These are phyloP conservation scores for Luzula sylvatica DNA, from an alignment of 176 grass and related monocot species.

Conservation along the genomic window DNA sequence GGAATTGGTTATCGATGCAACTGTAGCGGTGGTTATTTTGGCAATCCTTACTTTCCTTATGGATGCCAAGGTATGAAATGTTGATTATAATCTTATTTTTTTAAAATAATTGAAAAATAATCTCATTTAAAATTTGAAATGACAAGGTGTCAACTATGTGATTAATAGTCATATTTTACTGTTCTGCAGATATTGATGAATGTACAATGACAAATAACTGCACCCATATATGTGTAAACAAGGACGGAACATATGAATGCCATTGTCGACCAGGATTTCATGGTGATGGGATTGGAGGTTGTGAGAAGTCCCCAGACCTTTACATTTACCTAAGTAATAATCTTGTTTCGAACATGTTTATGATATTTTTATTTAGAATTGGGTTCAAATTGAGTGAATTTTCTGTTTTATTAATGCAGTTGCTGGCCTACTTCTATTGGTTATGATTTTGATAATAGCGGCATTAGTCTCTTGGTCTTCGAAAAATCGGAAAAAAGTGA, in stretches of 20 bases:
- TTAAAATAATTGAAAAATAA: neutral
- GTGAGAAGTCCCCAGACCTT: neutral
- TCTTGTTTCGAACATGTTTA: neutral
- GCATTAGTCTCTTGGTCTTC: neutral
- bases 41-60: neutral
- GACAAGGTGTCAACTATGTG: too few relatives aligned
- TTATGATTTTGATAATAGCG: neutral
- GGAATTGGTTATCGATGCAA: neutral
- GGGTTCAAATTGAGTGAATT: neutral
- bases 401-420: neutral
- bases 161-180: neutral
- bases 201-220: conserved; percentile 4
- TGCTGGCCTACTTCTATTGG: neutral
- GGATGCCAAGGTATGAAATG: neutral
- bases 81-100: too few relatives aligned
- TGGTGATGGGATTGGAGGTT: conserved; percentile 7
- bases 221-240: conserved; percentile 15
- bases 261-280: conserved; percentile 10
- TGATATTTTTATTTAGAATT: neutral
- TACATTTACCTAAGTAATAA: conserved; percentile 3
- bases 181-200: conserved; percentile 23
- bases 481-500: neutral
- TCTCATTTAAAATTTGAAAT: neutral
- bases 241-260: neutral
- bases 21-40: conserved; percentile 5